Evolutionary conservation across 352 stramenopile genomes (phyloP).

Genomic region (Pythium pectinolyticum): DNA sequence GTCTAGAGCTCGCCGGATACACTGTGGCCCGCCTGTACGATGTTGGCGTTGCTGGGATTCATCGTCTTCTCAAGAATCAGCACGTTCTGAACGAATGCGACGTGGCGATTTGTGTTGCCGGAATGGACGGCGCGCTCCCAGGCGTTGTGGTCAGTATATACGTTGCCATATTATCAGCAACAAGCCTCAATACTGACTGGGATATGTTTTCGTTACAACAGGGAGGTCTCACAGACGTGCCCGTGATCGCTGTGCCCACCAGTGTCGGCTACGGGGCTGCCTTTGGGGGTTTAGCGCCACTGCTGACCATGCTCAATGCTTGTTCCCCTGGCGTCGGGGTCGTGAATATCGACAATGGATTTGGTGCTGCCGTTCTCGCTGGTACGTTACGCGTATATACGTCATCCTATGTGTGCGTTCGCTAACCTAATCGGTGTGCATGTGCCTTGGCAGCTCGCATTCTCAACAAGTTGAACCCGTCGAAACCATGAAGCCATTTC

Average conservation of each 20-base stretch:
- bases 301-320: slow-evolving; percentile 98
- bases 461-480: slow-evolving; percentile 8
- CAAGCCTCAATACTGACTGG: too few relatives aligned
- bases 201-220: too few relatives aligned
- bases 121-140: slow-evolving; percentile 97
- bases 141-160: slow-evolving; percentile 90
- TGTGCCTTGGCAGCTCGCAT: slow-evolving; percentile 25
- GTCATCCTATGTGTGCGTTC: neutral
- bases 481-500: slow-evolving; percentile 11
- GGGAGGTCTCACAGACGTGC: slow-evolving; percentile 77
- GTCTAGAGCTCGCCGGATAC: slow-evolving; percentile 90
- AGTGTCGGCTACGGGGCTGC: slow-evolving; percentile 92
- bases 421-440: neutral
- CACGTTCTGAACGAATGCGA: slow-evolving; percentile 84
- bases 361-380: slow-evolving; percentile 94
- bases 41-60: slow-evolving; percentile 93
- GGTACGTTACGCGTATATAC: slow-evolving; percentile 31
- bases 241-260: slow-evolving; percentile 90
- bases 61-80: slow-evolving; percentile 89
- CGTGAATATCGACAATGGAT: slow-evolving; percentile 99
- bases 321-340: slow-evolving; percentile 97
- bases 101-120: slow-evolving; percentile 95
- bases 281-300: slow-evolving; percentile 90
- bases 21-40: slow-evolving; percentile 88
- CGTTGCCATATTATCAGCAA: too few relatives aligned